Conservation (phyloP, 805 yeast species). For the Novakomyces olei region DNA sequence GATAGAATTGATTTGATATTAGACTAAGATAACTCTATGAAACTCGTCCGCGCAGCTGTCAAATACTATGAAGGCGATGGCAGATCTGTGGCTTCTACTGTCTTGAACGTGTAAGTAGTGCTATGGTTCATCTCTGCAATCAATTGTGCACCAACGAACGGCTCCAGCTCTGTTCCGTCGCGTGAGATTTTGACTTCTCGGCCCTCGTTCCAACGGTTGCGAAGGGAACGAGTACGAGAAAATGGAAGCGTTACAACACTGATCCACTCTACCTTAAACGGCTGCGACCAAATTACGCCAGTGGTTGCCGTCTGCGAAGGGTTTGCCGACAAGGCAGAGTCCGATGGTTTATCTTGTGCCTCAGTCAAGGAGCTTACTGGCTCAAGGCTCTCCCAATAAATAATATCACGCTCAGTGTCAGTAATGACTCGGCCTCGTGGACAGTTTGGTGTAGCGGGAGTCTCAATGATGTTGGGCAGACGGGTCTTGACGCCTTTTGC, state of each 20-base stretch:
- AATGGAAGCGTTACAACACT: slow-evolving; percentile 18
- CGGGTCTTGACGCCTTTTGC: too few species aligned
- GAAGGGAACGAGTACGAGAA: slow-evolving; percentile 14
- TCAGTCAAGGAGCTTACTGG: too few species aligned
- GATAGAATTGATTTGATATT: too few species aligned
- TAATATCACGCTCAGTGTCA: slow-evolving; percentile 17
- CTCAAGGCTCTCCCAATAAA: slow-evolving; percentile 24
- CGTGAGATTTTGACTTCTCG: slow-evolving; percentile 22
- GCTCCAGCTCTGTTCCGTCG: slow-evolving; percentile 23
- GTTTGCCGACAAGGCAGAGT: slow-evolving; percentile 8
- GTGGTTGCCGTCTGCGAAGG: neutral
- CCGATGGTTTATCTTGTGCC: slow-evolving; percentile 8
- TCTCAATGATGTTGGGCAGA: slow-evolving; percentile 7
- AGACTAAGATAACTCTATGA: too few species aligned
- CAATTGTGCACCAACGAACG: slow-evolving; percentile 15
- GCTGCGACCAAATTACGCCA: slow-evolving; percentile 15
- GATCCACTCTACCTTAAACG: slow-evolving; percentile 19
- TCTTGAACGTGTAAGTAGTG: too few species aligned
- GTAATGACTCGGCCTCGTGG: slow-evolving; percentile 17
- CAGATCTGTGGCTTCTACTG: too few species aligned
- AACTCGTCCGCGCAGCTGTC: too few species aligned
- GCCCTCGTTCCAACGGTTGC: slow-evolving; percentile 18
- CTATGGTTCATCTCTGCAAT: neutral
- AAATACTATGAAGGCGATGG: too few species aligned
- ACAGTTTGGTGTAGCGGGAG: slow-evolving; percentile 10